A percentile compares a stretch with the other conserved stretches of the same genome.
Conservation (phyloP, 2,329 filamentous ascomycete species). For the Aspergillus aculeatus region DNA sequence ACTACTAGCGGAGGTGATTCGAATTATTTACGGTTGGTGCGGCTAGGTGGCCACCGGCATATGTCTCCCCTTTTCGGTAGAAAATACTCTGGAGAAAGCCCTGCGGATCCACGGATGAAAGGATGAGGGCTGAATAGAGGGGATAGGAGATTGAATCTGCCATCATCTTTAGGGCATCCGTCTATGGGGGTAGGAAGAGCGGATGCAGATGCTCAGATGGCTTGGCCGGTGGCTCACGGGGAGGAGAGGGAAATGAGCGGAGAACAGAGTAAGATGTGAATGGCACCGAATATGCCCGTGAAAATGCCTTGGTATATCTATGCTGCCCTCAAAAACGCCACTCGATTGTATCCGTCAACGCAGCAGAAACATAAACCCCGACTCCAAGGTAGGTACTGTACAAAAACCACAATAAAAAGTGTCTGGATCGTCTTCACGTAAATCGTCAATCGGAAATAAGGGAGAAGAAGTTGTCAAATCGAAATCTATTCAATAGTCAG, state of each 20-base stretch:
- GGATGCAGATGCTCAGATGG: slow-evolving; percentile 40
- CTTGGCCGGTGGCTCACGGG: neutral
- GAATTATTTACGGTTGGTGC: neutral
- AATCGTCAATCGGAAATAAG: neutral
- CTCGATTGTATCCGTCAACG: neutral
- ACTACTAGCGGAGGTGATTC: too few relatives aligned
- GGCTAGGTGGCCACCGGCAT: neutral
- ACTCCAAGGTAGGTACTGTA: neutral
- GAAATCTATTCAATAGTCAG: too few relatives aligned
- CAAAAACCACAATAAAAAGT: neutral
- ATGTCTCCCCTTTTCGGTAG: slow-evolving; percentile 25
- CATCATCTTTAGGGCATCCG: slow-evolving; percentile 52
- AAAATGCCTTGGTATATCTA: neutral
- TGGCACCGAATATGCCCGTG: neutral
- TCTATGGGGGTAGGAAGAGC: slow-evolving; percentile 35
- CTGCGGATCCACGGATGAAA: slow-evolving; percentile 19
- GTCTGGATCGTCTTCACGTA: neutral
- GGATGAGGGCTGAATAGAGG: slow-evolving; percentile 27
- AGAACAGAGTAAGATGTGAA: neutral
- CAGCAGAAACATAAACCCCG: neutral
- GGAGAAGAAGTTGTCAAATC: too few relatives aligned
- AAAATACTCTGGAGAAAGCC: slow-evolving; percentile 23
- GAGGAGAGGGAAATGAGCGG: neutral
- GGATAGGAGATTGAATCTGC: slow-evolving; percentile 36
- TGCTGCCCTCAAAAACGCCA: neutral